Conservation (phyloP, 1,284 basidiomycete genomes). For the Irpex lacteus region DNA sequence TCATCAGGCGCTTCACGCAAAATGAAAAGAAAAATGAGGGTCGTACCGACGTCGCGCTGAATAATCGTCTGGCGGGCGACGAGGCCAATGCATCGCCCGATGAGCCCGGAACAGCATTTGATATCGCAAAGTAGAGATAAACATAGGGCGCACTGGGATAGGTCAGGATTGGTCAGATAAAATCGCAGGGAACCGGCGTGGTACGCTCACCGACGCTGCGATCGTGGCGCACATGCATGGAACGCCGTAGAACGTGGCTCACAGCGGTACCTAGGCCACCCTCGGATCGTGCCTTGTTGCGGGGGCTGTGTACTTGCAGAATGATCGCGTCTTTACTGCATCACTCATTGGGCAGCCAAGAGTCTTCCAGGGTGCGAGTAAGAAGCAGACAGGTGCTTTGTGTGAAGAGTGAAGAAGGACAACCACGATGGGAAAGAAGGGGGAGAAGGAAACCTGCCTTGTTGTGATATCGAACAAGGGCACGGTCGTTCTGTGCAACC, state of each 20-base stretch:
- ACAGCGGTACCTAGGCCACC: too few species aligned
- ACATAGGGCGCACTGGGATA: not conserved
- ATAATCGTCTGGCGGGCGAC: not conserved
- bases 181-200: not conserved
- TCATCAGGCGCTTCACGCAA: not conserved
- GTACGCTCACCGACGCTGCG: not conserved
- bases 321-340: not conserved
- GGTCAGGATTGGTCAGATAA: not conserved
- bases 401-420: too few species aligned
- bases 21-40: not conserved
- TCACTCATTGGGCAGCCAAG: too few species aligned
- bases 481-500: too few species aligned
- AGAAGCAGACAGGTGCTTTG: too few species aligned
- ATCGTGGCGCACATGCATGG: too few species aligned
- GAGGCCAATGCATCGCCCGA: not conserved
- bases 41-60: too few species aligned
- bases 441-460: not conserved
- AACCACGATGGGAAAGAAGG: not conserved
- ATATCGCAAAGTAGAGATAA: not conserved
- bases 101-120: not conserved
- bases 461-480: too few species aligned
- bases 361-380: too few species aligned
- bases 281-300: not conserved
- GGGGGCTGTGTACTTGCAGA: not conserved
- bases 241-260: too few species aligned